Evolutionary conservation across 2,329 filamentous ascomycete genomes (phyloP), one percentile per base, ranked within the genome.

Genomic region (Dothiorella sarmentorum): DNA sequence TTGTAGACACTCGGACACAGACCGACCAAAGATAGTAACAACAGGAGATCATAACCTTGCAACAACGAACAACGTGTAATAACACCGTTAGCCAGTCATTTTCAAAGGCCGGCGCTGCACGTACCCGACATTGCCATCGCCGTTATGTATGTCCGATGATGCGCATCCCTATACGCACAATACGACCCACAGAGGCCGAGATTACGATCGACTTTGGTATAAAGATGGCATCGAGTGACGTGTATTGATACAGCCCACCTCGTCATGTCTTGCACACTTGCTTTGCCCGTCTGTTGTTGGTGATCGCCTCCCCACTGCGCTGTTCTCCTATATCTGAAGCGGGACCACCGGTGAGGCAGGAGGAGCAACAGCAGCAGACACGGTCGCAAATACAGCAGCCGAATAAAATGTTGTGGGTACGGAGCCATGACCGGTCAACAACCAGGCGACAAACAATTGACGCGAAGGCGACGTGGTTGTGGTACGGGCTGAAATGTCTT

Each of bases 151-250:
- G 47, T 31, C 47, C 33, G 27, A 52, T 37, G 31, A 37, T 20
- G 31, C 47, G 31, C 47, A 37, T 52, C 47, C n/a, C 31, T 4
- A 52, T 38, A 11, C 22, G 47, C 47, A 52, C 47, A 52, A 52
- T 20, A 52, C 47, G 15, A 52, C 33, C 37, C 47, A 27, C 47
- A 31, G 31, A 35, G 31, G 31, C n/a, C 47, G 38, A 42, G 26
- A 55, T 55, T 42, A 38, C 33, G 38, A 55, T 55, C 51, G 35
- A 31, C 51, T 31, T 4, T 37, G 18, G 37, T 55, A 55, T 55
- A 43, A 43, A 55, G 43, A 55, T 55, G n/a, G 38, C 35, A 18
- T 22, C 35, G 24, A 55, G 24, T 33, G 51, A 43, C 51, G 38
- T 31, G 51, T 43, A 22, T 42, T 35, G 26, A 40, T 40, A 52